Base-by-base conservation (phyloP, 73 alveolate genomes). In the Tetrahymena malaccensis region DNA sequence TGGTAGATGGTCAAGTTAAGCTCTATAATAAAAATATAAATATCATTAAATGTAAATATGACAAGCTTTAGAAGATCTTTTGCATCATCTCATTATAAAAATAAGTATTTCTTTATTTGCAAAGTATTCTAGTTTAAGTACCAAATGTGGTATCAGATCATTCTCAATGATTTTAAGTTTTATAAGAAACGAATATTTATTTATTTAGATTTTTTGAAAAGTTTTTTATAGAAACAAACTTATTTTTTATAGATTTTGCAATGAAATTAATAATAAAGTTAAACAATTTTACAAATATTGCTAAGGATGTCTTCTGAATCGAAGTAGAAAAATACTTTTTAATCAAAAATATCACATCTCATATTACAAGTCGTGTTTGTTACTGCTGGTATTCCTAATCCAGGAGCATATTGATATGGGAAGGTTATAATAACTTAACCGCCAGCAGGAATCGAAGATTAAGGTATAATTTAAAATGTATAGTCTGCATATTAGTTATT, bases 1-100 rank as follows among this genome's bases (percentile, higher is more conserved):
- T 95, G 70, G 35, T 95, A 44, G 44, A 95, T 85, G 10, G 93
- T 34, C 40, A 95, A 43, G 25, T 93, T 95, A 34, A 43, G 89
- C 22, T 94, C 97, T 89, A 25, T 70, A 70, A 19, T 70, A 70
- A 70, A 11, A 70, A 7, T n/a, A 70, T 3, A 35, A 4, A 4
- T 35, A 6, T 35, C 43, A 35, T 2, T 35, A 35, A 70, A 70
- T 50, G 5, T 50, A 50, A 5, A 50, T 19, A 50, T 40, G 9
- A 11, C 83, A 15, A 50, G 16, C 83, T 50, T 5, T 50, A 15
- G 0, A 11, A 40, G 9, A 40, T 0, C 15, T 7, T 40, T 40
- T 40, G n/a, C 44, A 40, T 40, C 44, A 7, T 4, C 15, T 7
- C 0, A 10, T 40, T 40, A 40, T 40, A 40, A 40, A 40, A 40